These are phyloP conservation scores for Pseudonitzschia delicatissima DNA, from an alignment of 108 stramenopile genomes.

Conservation along the genomic window DNA sequence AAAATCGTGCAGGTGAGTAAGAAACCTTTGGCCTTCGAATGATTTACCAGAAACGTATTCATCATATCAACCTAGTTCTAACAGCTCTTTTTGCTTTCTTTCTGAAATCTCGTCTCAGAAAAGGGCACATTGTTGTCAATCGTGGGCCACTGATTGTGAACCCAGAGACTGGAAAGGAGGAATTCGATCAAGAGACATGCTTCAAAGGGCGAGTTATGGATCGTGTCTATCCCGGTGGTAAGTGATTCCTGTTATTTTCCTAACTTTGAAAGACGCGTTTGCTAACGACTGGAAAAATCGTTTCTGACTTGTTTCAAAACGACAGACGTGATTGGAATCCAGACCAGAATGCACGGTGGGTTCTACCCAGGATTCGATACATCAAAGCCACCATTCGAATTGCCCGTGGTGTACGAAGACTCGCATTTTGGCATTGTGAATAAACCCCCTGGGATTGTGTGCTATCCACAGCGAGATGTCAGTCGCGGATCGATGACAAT, in stretches of 20 bases:
- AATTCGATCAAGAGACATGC: conserved; percentile 44
- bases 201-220: conserved; percentile 58
- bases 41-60: background rate
- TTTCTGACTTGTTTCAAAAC: background rate
- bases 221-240: conserved; percentile 68
- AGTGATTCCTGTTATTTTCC: background rate
- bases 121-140: conserved; percentile 58
- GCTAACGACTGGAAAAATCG: no score
- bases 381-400: conserved; percentile 59
- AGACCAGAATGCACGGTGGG: conserved; percentile 61
- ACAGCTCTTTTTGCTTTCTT: background rate
- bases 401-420: conserved; percentile 82
- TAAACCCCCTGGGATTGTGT: conserved; percentile 77
- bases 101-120: conserved; percentile 22
- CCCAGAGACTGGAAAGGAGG: conserved; percentile 11
- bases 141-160: conserved; percentile 34
- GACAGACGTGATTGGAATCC: conserved; percentile 59
- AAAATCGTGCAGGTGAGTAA: conserved; percentile 62
- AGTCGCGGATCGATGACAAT: conserved; percentile 69
- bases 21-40: background rate
- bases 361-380: conserved; percentile 48
- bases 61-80: background rate
- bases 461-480: conserved; percentile 45
- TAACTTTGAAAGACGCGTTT: background rate
- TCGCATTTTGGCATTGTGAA: conserved; percentile 80